Evolutionary conservation across 2,329 filamentous ascomycete genomes (phyloP).

Genomic region (Xylariaceae sp.): DNA sequence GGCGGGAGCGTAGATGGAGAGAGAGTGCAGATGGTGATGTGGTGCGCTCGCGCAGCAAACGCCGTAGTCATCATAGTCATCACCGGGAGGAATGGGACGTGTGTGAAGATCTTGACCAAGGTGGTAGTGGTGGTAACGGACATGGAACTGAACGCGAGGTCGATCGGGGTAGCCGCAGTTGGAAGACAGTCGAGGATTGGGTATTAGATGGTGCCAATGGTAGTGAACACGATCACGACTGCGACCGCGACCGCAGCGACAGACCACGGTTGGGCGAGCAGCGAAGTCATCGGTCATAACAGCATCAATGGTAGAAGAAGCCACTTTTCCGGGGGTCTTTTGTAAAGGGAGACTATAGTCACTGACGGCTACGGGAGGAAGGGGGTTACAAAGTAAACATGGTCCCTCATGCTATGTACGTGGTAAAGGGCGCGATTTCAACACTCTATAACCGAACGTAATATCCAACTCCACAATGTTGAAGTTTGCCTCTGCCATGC

Average conservation of each 20-base stretch:
- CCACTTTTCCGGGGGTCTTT: background rate
- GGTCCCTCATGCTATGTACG: no score
- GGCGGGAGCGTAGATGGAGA: constrained; percentile 28
- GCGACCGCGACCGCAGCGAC: background rate
- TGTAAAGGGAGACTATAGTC: background rate
- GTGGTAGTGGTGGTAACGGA: constrained; percentile 6
- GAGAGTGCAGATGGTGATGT: constrained; percentile 14
- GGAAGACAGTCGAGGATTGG: constrained; percentile 36
- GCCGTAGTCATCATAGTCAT: constrained; percentile 2
- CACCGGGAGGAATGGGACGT: constrained; percentile 22
- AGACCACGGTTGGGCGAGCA: constrained; percentile 15
- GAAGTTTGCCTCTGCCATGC: no score
- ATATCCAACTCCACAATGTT: no score
- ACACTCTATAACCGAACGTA: no score
- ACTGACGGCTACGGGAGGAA: no score
- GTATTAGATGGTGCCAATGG: constrained; percentile 25
- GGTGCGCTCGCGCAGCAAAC: constrained; percentile 22
- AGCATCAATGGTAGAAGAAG: constrained; percentile 10
- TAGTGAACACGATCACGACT: background rate
- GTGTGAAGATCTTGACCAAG: constrained; percentile 12
- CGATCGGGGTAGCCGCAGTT: constrained; percentile 31
- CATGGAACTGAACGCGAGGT: constrained; percentile 28
- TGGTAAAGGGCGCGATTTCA: no score
- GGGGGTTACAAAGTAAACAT: no score
- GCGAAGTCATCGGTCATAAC: constrained; percentile 21